Conservation (phyloP, 805 yeast species). For the Metahyphopichia silvanorum region DNA sequence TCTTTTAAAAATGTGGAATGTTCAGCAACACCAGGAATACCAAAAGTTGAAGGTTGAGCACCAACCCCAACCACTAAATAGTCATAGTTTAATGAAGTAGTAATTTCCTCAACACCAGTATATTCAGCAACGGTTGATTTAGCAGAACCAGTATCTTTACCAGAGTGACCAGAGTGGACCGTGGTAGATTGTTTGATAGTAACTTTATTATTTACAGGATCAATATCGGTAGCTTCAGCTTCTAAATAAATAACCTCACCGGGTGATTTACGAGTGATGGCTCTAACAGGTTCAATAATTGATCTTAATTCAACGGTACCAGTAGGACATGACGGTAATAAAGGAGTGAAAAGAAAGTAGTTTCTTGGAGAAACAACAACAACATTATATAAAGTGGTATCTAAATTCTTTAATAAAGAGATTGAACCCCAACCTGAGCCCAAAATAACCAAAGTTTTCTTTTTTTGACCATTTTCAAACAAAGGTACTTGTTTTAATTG, state of each 20-base stretch:
- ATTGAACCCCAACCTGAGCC: slow-evolving; percentile 97
- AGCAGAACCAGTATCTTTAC: slow-evolving; percentile 44
- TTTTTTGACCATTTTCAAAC: slow-evolving; percentile 54
- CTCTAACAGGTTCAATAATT: slow-evolving; percentile 89
- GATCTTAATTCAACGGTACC: slow-evolving; percentile 90
- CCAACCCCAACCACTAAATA: slow-evolving; percentile 91
- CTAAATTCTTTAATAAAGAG: slow-evolving; percentile 77
- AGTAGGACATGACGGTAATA: slow-evolving; percentile 91
- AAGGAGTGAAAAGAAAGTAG: slow-evolving; percentile 93
- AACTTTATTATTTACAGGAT: slow-evolving; percentile 64
- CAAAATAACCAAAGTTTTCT: slow-evolving; percentile 72
- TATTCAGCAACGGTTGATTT: slow-evolving; percentile 38
- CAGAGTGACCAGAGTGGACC: slow-evolving; percentile 54
- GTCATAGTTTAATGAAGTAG: slow-evolving; percentile 60
- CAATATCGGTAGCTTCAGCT: slow-evolving; percentile 86
- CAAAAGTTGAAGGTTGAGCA: slow-evolving; percentile 91
- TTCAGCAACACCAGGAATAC: slow-evolving; percentile 91
- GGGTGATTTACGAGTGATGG: slow-evolving; percentile 73
- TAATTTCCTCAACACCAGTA: slow-evolving; percentile 42
- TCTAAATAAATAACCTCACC: slow-evolving; percentile 83
- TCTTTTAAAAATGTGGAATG: slow-evolving; percentile 88
- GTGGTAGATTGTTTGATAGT: slow-evolving; percentile 59
- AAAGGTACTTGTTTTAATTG: slow-evolving; percentile 61
- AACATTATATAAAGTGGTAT: slow-evolving; percentile 84
- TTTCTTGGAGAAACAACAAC: slow-evolving; percentile 91